Percentiles rank a stretch among this genome's conserved stretches.
These are phyloP conservation scores for Geotrichum fermentans DNA, from an alignment of 1,139 yeast species.

Conservation along the genomic window DNA sequence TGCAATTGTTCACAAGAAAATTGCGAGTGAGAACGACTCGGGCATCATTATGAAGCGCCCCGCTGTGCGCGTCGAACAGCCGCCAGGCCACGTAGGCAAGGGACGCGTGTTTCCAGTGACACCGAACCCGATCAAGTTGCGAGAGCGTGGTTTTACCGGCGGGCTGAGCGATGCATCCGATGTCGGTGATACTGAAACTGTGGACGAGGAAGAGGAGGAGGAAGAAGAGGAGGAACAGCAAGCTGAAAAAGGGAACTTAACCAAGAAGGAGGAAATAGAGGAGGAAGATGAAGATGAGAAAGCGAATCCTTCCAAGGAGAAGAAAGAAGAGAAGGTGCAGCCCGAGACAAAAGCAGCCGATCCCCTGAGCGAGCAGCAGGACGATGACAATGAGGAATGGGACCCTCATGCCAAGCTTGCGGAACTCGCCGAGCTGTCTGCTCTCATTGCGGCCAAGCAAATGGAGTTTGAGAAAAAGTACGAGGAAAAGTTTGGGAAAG, in stretches of 20 bases:
- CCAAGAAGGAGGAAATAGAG: too few relatives aligned
- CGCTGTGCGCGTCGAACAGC: not conserved
- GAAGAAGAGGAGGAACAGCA: conserved; percentile 5
- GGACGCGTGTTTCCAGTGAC: conserved; percentile 21
- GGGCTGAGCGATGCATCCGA: conserved; percentile 14
- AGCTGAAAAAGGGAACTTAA: too few relatives aligned
- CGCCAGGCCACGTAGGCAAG: not conserved
- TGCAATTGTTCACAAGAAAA: conserved; percentile 15
- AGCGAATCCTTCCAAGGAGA: not conserved
- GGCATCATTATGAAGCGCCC: conserved; percentile 17
- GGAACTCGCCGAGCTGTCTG: conserved; percentile 27
- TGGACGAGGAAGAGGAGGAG: conserved; percentile 15
- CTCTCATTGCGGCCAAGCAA: conserved; percentile 23
- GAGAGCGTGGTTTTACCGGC: conserved; percentile 11
- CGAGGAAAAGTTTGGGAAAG: conserved; percentile 13
- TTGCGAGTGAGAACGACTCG: conserved; percentile 9
- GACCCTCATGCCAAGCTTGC: conserved; percentile 29
- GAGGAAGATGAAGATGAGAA: conserved; percentile 3
- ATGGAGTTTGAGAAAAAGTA: conserved; percentile 17
- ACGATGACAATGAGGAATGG: conserved; percentile 23
- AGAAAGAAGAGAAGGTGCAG: not conserved
- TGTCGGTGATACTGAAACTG: conserved; percentile 15
- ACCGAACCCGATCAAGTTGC: conserved; percentile 18
- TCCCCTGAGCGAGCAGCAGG: too few relatives aligned
- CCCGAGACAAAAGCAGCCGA: not conserved